A percentile compares a stretch with the other conserved stretches of the same genome.
These are phyloP conservation scores for Singerocomus inundabilis DNA, from an alignment of 1,284 basidiomycete genomes.

Conservation along the genomic window DNA sequence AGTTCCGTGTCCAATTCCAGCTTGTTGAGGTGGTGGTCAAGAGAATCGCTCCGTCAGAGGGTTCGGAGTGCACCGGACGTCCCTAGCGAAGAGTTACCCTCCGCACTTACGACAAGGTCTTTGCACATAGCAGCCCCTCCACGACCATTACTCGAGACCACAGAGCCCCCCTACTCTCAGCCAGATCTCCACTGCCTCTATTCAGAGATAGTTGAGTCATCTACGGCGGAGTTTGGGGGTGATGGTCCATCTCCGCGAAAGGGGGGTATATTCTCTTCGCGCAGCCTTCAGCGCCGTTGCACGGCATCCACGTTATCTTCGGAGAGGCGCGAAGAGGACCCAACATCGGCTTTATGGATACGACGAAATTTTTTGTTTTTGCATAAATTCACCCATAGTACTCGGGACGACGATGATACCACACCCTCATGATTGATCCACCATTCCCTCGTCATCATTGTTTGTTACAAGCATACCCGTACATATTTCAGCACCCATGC, in stretches of 20 bases:
- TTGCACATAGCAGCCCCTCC: conserved; percentile 15
- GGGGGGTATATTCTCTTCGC: conserved; percentile 14
- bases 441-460: conserved; percentile 4
- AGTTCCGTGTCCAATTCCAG: conserved; percentile 34
- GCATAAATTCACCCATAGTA: conserved; percentile 25
- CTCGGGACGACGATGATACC: conserved; percentile 11
- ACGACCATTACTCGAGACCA: conserved; percentile 12
- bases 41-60: conserved; percentile 46
- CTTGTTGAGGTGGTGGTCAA: conserved; percentile 46
- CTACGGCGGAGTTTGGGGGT: conserved; percentile 23
- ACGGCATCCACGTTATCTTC: conserved; percentile 17
- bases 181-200: conserved; percentile 30
- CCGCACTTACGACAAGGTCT: conserved; percentile 27
- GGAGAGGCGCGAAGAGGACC: conserved; percentile 17
- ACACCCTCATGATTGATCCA: conserved; percentile 9
- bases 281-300: conserved; percentile 21
- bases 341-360: conserved; percentile 16
- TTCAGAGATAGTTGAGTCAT: conserved; percentile 15
- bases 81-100: conserved; percentile 29
- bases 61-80: conserved; percentile 50
- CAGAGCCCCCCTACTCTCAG: conserved; percentile 32
- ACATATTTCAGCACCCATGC: conserved; percentile 8
- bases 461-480: conserved; percentile 21
- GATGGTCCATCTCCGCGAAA: conserved; percentile 10
- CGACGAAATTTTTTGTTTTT: conserved; percentile 36